Conservation (phyloP, 805 yeast genomes). For the Cyberlindnera americana region DNA sequence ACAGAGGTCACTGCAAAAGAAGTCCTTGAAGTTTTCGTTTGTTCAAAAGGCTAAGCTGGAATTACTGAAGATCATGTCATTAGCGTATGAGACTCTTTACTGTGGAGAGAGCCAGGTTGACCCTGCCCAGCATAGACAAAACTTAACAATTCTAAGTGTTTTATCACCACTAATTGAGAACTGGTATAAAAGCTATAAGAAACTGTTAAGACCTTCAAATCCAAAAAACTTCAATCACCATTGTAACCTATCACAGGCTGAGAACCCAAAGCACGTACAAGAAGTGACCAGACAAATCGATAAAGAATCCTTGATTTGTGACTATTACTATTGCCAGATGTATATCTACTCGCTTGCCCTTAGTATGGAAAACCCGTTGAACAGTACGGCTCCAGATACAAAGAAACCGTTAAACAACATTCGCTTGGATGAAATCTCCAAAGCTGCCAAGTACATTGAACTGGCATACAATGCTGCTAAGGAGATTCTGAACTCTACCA, state of each 20-base stretch:
- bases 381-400: conserved; percentile 14
- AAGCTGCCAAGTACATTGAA: conserved; percentile 73
- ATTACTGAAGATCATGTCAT: conserved; percentile 68
- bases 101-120: conserved; percentile 57
- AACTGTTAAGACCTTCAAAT: conserved; percentile 48
- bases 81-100: conserved; percentile 83
- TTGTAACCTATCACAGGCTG: conserved; percentile 25
- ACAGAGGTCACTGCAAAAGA: conserved; percentile 23
- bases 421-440: conserved; percentile 65
- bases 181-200: conserved; percentile 68
- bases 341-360: conserved; percentile 84
- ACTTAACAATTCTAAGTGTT: conserved; percentile 66
- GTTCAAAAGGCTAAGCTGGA: conserved; percentile 78
- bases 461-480: conserved; percentile 82
- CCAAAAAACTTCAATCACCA: conserved; percentile 35
- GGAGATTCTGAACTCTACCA: conserved; percentile 69
- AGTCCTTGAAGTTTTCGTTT: conserved; percentile 48
- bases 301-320: conserved; percentile 71
- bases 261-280: conserved; percentile 30
- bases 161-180: conserved; percentile 72
- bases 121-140: conserved; percentile 53
- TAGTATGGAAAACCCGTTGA: conserved; percentile 40
- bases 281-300: conserved; percentile 43
- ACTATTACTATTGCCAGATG: conserved; percentile 77
- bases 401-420: conserved; percentile 32